Percentiles rank a stretch among this genome's conserved stretches.
phyloP scores from a whole-genome alignment of 495 filamentous ascomycete genomes.

The Penicillium longicatenatum region DNA sequence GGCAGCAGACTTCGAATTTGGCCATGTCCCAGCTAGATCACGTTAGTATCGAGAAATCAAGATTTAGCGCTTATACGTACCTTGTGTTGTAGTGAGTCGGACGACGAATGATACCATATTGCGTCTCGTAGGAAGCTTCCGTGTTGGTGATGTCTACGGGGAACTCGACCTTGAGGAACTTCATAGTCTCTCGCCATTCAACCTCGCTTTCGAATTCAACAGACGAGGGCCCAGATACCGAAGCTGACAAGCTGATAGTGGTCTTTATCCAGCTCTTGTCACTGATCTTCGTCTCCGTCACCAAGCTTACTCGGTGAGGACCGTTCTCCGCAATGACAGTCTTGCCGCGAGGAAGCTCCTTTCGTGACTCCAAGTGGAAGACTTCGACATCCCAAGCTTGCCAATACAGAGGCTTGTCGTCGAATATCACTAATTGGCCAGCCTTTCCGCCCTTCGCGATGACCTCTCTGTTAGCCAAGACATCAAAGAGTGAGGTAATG shows the following conservation, averaged over 20 bases:
- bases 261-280: constrained; percentile 86
- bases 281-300: constrained; percentile 82
- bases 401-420: constrained; percentile 98
- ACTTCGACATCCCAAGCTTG: constrained; percentile 99
- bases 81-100: constrained; percentile 94
- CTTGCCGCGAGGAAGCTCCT: constrained; percentile 65
- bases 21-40: constrained; percentile 88
- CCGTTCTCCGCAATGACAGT: constrained; percentile 74
- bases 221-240: constrained; percentile 62
- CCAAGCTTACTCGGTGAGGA: constrained; percentile 73
- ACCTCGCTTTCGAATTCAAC: constrained; percentile 82
- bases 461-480: constrained; percentile 68
- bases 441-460: constrained; percentile 78
- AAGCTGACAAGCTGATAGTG: constrained; percentile 75
- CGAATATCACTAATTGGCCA: constrained; percentile 92
- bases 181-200: constrained; percentile 93
- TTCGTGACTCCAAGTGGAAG: constrained; percentile 85
- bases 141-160: constrained; percentile 90
- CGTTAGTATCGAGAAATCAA: constrained; percentile 7
- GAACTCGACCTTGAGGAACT: constrained; percentile 98
- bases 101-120: constrained; percentile 83
- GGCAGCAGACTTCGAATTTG: constrained; percentile 97
- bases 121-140: constrained; percentile 93
- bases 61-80: constrained; percentile 33
- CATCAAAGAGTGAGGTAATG: constrained; percentile 83